phyloP scores from a whole-genome alignment of 208 protist genomes.

The Herpetomonas tarakana region DNA sequence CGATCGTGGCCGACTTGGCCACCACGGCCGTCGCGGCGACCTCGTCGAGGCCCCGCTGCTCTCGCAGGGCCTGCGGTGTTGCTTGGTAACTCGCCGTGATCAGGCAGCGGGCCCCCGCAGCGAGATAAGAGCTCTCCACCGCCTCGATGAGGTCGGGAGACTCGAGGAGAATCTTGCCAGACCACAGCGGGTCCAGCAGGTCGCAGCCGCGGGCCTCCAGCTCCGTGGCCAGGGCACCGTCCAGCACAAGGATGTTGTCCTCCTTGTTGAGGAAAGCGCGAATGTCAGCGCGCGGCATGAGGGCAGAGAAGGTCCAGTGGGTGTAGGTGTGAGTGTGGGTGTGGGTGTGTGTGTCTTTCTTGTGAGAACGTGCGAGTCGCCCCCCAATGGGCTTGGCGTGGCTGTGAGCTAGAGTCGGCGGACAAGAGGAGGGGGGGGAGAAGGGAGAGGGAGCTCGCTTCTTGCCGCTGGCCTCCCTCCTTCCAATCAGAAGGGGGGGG shows the following conservation, averaged over 20 bases:
- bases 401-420: no score
- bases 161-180: slow-evolving; percentile 52
- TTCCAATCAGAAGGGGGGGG: no score
- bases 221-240: slow-evolving; percentile 60
- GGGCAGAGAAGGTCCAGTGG: no score
- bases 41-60: slow-evolving; percentile 30
- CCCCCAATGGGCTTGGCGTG: no score
- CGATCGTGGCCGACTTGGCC: slow-evolving; percentile 33
- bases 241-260: slow-evolving; percentile 35
- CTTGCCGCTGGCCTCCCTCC: no score
- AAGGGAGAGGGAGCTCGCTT: no score
- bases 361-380: not conserved
- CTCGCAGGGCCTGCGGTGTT: slow-evolving; percentile 35
- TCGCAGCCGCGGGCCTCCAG: slow-evolving; percentile 43
- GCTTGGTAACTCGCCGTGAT: slow-evolving; percentile 68
- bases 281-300: no score
- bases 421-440: no score
- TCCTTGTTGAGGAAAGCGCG: slow-evolving; percentile 16
- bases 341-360: slow-evolving; percentile 2
- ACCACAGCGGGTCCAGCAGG: slow-evolving; percentile 59
- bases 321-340: slow-evolving; percentile 3
- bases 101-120: slow-evolving; percentile 42
- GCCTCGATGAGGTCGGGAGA: slow-evolving; percentile 23
- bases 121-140: slow-evolving; percentile 36
- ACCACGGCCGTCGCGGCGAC: slow-evolving; percentile 25